Evolutionary conservation across 352 stramenopile species (phyloP), one percentile per base, ranked within the genome.

Genomic region (Phytophthora pinifolia): DNA sequence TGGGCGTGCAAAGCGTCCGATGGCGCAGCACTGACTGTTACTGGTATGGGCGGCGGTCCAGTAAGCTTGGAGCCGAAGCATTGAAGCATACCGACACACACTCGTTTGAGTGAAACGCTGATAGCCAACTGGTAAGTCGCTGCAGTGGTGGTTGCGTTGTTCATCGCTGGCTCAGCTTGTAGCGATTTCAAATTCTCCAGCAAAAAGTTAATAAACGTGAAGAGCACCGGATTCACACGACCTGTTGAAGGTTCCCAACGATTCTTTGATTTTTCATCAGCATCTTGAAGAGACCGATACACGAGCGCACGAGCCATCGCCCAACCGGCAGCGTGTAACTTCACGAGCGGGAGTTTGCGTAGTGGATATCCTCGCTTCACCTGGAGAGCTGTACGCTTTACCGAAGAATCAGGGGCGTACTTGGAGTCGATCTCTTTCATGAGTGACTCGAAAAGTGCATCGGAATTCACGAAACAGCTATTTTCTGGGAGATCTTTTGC

Each of bases 381-480:
- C 12, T 74, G 72, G 4, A 85, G 48, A 22, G 76, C 47, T 9
- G 50, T n/a, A 33, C 44, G 61, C 17, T 70, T 72, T 18, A 32
- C 12, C 2, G 29, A n/a, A 8, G 38, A 9, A 4, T 65, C 46
- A 14, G 30, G 42, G 2, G 46, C 45, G 15, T 76, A 69, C 18
- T 79, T 80, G 4, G 61, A 64, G 53, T 95, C 85, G 35, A 95
- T 95, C 48, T 95, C 81, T 34, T 87, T 89, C 86, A 95, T 95
- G 36, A 95, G 63, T 14, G 79, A 90, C 55, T 94, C 78, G 35
- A 89, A 93, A 5, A 95, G 65, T 6, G 67, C 80, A 46, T 95
- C 82, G 1, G 80, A 92, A n/a, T 69, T 88, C 9, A 65, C 72
- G 1, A 74, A 27, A 13, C 62, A 73, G 30, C 58, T 86, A 52